Evolutionary conservation across 2,329 filamentous ascomycete genomes (phyloP).

Genomic region (Achaetomium macrosporum): DNA sequence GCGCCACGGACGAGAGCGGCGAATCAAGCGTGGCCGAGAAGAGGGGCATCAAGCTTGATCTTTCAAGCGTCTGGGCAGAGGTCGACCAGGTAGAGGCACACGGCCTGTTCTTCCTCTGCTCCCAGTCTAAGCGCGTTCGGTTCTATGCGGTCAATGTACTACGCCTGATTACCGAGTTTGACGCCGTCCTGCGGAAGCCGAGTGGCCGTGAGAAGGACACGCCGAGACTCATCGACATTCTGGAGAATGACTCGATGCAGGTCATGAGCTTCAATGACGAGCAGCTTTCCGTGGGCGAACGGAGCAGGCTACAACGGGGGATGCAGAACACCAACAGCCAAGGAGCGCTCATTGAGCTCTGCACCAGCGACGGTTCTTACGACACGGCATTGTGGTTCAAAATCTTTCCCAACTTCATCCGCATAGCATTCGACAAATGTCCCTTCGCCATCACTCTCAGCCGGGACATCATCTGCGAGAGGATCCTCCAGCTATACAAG

Average conservation of each 20-base stretch:
- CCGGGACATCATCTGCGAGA: conserved; percentile 85
- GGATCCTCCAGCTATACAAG: conserved; percentile 88
- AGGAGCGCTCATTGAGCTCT: conserved; percentile 85
- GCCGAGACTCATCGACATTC: conserved; percentile 76
- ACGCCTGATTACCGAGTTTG: conserved; percentile 88
- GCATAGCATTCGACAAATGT: conserved; percentile 84
- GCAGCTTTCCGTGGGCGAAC: conserved; percentile 82
- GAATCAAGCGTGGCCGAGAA: conserved; percentile 62
- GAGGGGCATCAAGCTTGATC: conserved; percentile 70
- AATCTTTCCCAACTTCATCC: conserved; percentile 90
- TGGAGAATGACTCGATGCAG: conserved; percentile 81
- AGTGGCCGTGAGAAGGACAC: conserved; percentile 54
- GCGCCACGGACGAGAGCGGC: conserved; percentile 58
- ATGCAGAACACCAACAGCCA: conserved; percentile 78
- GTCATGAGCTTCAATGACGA: conserved; percentile 93
- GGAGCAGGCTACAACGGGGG: conserved; percentile 84
- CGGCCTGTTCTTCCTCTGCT: conserved; percentile 94
- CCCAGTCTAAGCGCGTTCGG: conserved; percentile 83
- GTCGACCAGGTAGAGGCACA: conserved; percentile 97
- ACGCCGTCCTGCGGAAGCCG: conserved; percentile 74
- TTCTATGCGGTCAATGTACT: conserved; percentile 89
- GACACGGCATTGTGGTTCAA: conserved; percentile 97
- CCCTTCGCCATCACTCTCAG: conserved; percentile 87
- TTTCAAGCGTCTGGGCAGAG: conserved; percentile 84
- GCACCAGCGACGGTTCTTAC: conserved; percentile 90